A percentile compares a stretch with the other conserved stretches of the same genome.
Evolutionary conservation across 2,329 filamentous ascomycete species (phyloP).

Genomic region (Huntiella savannae): DNA sequence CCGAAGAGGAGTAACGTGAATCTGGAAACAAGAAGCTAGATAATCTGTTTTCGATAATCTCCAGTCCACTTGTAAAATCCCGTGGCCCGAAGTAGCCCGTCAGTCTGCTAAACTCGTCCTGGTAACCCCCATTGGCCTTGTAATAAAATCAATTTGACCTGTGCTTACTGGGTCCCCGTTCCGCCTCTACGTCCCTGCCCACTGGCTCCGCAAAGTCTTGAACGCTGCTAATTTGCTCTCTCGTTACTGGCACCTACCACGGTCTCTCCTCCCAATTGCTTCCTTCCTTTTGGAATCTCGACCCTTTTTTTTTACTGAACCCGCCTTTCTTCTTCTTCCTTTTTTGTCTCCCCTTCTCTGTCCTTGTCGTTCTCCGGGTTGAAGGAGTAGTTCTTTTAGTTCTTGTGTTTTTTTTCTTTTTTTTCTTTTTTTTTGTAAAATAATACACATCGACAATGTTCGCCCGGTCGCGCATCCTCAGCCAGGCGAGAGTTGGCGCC

Average conservation of each 20-base stretch:
- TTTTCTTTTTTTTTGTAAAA: conserved; percentile 12
- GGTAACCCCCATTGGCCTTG: not conserved
- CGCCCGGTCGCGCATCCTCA: conserved; percentile 76
- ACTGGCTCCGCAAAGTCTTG: conserved; percentile 3
- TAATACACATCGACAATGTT: conserved; percentile 50
- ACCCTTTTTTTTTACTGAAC: conserved; percentile 8
- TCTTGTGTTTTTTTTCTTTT: conserved; percentile 1
- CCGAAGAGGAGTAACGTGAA: no score
- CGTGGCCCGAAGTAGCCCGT: no score
- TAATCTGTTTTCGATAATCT: not conserved
- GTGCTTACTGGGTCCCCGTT: conserved; percentile 3
- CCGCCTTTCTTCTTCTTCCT: conserved; percentile 9
- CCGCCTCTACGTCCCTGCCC: not conserved
- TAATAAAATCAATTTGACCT: conserved; percentile 1
- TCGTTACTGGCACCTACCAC: not conserved
- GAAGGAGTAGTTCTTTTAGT: conserved; percentile 11
- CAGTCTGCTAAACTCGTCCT: no score
- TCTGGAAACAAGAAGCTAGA: not conserved
- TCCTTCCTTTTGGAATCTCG: conserved; percentile 8
- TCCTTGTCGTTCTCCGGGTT: conserved; percentile 11
- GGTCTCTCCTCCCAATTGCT: conserved; percentile 2
- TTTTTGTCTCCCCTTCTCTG: conserved; percentile 5
- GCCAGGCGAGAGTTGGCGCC: conserved; percentile 55
- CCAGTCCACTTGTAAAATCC: no score
- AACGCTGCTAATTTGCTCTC: conserved; percentile 8